A percentile compares a stretch with the other conserved stretches of the same genome.
phyloP scores from a whole-genome alignment of 257 asterid genomes.

The Lithospermum erythrorhizon region DNA sequence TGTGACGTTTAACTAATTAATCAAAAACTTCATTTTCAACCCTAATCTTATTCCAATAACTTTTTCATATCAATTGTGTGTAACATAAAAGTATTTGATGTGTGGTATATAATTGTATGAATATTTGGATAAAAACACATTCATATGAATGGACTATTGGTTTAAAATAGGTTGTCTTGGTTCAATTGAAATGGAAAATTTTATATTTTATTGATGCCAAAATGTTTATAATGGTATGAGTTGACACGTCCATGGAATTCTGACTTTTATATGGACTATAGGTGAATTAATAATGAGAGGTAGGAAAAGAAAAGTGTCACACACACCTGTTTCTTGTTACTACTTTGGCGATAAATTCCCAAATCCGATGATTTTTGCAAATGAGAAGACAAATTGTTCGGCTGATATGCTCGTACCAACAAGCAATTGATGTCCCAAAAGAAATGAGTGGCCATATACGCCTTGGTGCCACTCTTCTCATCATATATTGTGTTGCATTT shows the following conservation, averaged over 20 bases:
- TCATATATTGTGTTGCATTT: conserved; percentile 59
- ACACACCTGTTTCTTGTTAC: conserved; percentile 72
- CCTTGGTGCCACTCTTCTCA: conserved; percentile 85
- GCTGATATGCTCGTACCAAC: conserved; percentile 91
- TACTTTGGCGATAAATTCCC: conserved; percentile 76
- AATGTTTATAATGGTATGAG: no score
- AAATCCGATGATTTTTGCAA: conserved; percentile 79
- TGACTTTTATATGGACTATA: neutral
- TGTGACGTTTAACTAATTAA: no score
- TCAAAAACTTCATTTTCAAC: no score
- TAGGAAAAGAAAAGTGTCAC: neutral
- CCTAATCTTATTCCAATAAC: no score
- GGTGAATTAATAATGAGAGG: neutral
- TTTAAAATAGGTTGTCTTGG: no score
- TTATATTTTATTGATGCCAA: neutral
- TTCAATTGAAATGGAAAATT: no score
- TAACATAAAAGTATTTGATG: no score
- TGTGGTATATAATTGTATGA: no score
- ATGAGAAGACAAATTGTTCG: conserved; percentile 68
- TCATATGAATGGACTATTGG: no score
- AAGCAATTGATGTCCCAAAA: conserved; percentile 73
- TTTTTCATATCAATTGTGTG: no score
- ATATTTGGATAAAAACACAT: no score
- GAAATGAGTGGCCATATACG: conserved; percentile 77
- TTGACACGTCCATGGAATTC: no score